phyloP scores from a whole-genome alignment of 2,329 filamentous ascomycete genomes.

The Chaetothyriales sp. region DNA sequence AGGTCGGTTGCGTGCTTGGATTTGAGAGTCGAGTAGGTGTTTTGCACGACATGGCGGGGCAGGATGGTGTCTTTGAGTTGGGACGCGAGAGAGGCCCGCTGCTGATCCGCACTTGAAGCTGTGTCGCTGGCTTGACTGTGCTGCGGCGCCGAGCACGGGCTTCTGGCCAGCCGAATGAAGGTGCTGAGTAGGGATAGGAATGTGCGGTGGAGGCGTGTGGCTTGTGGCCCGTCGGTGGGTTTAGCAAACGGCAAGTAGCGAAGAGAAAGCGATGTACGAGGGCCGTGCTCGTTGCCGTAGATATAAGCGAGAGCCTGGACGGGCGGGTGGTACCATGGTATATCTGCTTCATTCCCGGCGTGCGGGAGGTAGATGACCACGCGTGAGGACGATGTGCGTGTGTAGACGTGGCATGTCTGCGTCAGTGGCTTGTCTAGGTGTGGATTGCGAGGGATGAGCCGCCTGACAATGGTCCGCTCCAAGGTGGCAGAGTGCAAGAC shows the following conservation, averaged over 20 bases:
- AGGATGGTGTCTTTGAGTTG: slow-evolving; percentile 65
- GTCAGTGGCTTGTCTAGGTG: slow-evolving; percentile 59
- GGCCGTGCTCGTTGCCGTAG: slow-evolving; percentile 9
- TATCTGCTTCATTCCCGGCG: slow-evolving; percentile 42
- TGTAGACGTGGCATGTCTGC: slow-evolving; percentile 69
- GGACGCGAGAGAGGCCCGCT: slow-evolving; percentile 50
- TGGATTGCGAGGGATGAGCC: slow-evolving; percentile 68
- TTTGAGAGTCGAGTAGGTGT: slow-evolving; percentile 71
- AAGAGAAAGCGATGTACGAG: slow-evolving; percentile 29
- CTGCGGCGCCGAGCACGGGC: slow-evolving; percentile 34
- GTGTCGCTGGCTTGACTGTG: slow-evolving; percentile 56
- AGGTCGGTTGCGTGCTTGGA: slow-evolving; percentile 59
- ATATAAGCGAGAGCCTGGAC: slow-evolving; percentile 63
- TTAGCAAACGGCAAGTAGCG: slow-evolving; percentile 38
- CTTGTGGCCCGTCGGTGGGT: slow-evolving; percentile 22
- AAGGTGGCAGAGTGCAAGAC: slow-evolving; percentile 26
- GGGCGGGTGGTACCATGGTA: slow-evolving; percentile 80
- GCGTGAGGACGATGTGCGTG: not conserved
- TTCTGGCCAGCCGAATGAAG: slow-evolving; percentile 24
- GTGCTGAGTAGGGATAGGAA: slow-evolving; percentile 26
- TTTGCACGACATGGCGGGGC: slow-evolving; percentile 62
- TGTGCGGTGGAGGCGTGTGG: slow-evolving; percentile 25
- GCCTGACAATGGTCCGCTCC: slow-evolving; percentile 56
- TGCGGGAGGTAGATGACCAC: slow-evolving; percentile 72
- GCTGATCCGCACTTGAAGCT: slow-evolving; percentile 51